Conservation (phyloP, 495 filamentous ascomycete species). For the Sordaria brevicollis region DNA sequence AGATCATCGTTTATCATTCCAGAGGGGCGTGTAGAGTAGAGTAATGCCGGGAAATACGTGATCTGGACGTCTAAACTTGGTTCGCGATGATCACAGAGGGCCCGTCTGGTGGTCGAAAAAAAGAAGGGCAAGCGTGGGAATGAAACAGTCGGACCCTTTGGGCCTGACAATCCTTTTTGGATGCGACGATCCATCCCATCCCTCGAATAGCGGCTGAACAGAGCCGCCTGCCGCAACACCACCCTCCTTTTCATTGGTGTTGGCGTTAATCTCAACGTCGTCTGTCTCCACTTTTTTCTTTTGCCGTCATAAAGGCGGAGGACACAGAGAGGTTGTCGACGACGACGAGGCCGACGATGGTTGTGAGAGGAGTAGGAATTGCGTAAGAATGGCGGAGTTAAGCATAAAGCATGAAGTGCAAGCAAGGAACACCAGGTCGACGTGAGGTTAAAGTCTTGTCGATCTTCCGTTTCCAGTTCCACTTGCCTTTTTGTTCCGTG, state of each 20-base stretch:
- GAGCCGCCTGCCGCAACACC: neutral
- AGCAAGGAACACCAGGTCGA: neutral
- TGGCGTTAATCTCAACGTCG: neutral
- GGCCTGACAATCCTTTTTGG: neutral
- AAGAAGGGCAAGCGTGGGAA: neutral
- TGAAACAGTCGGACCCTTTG: neutral
- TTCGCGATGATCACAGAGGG: neutral
- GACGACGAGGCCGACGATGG: neutral
- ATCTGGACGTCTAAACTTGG: neutral
- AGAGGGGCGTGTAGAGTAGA: neutral
- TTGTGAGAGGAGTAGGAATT: neutral
- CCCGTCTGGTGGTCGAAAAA: neutral
- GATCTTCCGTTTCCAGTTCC: neutral
- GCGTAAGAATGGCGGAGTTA: neutral
- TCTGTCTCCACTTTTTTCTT: neutral
- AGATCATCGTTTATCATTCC: neutral
- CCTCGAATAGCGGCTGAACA: neutral
- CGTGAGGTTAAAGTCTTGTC: neutral
- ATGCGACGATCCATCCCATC: neutral
- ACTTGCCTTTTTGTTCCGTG: neutral
- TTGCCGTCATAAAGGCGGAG: neutral
- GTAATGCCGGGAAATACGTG: neutral
- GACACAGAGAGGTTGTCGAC: neutral
- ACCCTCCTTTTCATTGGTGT: neutral
- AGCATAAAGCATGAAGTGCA: neutral